Evolutionary conservation across 2,329 filamentous ascomycete genomes (phyloP).

Genomic region (Blastomyces parvus): DNA sequence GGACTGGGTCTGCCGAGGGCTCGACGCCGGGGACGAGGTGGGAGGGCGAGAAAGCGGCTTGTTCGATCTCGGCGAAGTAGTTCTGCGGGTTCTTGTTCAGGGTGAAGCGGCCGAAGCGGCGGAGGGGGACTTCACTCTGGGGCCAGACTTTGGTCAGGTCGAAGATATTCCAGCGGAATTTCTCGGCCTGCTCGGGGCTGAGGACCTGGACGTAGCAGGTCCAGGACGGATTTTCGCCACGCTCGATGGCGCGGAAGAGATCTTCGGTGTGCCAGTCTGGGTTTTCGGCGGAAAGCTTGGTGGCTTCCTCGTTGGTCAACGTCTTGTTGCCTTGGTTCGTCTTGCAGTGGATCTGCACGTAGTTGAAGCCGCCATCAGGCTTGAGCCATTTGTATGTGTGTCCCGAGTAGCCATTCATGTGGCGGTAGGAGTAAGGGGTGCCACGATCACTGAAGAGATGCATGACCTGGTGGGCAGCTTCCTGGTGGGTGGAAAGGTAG

Average conservation of each 20-base stretch:
- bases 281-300: slow-evolving; percentile 45
- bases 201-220: slow-evolving; percentile 55
- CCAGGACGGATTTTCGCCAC: slow-evolving; percentile 54
- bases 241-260: slow-evolving; percentile 53
- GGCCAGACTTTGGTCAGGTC: slow-evolving; percentile 64
- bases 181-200: slow-evolving; percentile 52
- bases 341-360: slow-evolving; percentile 56
- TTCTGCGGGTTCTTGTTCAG: slow-evolving; percentile 57
- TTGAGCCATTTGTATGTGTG: slow-evolving; percentile 60
- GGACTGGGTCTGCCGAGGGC: slow-evolving; percentile 59
- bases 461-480: slow-evolving; percentile 56
- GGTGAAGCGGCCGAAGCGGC: slow-evolving; percentile 52
- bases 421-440: slow-evolving; percentile 54
- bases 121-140: slow-evolving; percentile 51
- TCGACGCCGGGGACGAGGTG: slow-evolving; percentile 60
- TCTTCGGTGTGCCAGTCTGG: slow-evolving; percentile 57
- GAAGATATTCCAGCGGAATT: slow-evolving; percentile 55
- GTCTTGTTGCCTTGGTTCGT: slow-evolving; percentile 54
- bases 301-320: slow-evolving; percentile 50
- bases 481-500: slow-evolving; percentile 51
- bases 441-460: slow-evolving; percentile 57
- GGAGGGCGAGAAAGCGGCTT: slow-evolving; percentile 58
- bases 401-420: slow-evolving; percentile 60
- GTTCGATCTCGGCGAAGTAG: slow-evolving; percentile 64
- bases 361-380: slow-evolving; percentile 55